Evolutionary conservation across 1,139 yeast genomes (phyloP).

Genomic region (Tardiomyces depauwii): DNA sequence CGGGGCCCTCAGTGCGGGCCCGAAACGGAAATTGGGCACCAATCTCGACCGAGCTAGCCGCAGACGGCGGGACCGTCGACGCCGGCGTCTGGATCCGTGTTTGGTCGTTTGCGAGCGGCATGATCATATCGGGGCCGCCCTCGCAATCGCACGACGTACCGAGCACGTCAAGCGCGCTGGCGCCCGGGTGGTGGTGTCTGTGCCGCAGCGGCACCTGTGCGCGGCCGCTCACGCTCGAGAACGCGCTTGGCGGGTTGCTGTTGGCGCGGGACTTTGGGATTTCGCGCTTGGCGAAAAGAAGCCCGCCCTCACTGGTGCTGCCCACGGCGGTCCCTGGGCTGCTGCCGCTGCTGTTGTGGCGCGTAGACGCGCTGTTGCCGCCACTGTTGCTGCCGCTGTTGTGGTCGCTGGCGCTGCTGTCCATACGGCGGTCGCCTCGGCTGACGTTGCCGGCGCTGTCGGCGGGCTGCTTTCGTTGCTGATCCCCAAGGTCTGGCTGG

Average conservation of each 20-base stretch:
- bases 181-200: neutral
- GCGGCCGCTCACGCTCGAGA: neutral
- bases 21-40: constrained; percentile 25
- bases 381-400: constrained; percentile 1
- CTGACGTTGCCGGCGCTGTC: neutral
- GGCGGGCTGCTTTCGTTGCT: no score
- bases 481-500: no score
- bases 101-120: constrained; percentile 17
- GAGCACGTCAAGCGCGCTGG: constrained; percentile 3
- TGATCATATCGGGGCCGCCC: constrained; percentile 13
- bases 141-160: constrained; percentile 16
- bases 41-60: constrained; percentile 17
- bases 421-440: constrained; percentile 1
- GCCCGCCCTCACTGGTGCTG: constrained; percentile 1
- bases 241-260: constrained; percentile 2
- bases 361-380: neutral
- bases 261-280: constrained; percentile 8
- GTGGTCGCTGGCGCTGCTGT: constrained; percentile 3
- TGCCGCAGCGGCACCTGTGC: neutral
- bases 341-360: neutral
- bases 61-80: constrained; percentile 14
- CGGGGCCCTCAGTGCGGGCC: constrained; percentile 4
- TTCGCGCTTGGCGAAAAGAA: constrained; percentile 11
- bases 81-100: constrained; percentile 25
- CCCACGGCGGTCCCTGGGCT: neutral